These are phyloP conservation scores for Camelina sativa DNA, from an alignment of 345 rosid genomes.

Conservation along the genomic window DNA sequence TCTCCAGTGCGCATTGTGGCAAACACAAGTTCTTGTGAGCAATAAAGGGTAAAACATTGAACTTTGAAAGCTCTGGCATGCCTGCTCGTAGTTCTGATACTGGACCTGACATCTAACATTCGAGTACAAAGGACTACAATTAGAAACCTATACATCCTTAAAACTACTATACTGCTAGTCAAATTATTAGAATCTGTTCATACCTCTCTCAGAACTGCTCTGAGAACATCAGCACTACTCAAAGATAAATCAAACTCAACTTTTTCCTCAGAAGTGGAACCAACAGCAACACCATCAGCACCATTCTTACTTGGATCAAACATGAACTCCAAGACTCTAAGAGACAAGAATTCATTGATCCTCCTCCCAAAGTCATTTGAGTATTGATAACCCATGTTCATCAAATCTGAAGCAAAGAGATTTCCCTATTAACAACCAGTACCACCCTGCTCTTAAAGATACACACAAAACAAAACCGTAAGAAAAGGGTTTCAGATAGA, in stretches of 20 bases:
- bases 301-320: constrained; percentile 32
- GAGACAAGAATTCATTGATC: constrained; percentile 40
- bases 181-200: neutral
- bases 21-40: constrained; percentile 43
- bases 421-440: neutral
- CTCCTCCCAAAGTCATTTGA: constrained; percentile 36
- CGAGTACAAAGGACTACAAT: neutral
- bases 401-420: constrained; percentile 32
- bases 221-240: constrained; percentile 32
- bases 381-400: constrained; percentile 36
- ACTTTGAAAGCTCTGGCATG: constrained; percentile 40
- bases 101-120: constrained; percentile 41
- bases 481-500: neutral
- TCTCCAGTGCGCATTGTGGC: constrained; percentile 41
- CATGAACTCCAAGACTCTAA: constrained; percentile 41
- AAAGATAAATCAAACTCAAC: constrained; percentile 38
- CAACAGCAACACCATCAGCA: neutral
- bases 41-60: constrained; percentile 42
- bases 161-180: constrained; percentile 1
- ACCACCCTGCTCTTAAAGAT: neutral
- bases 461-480: constrained; percentile 4
- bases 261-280: constrained; percentile 21
- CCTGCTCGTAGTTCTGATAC: constrained; percentile 33
- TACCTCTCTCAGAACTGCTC: constrained; percentile 41
- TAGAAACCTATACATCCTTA: neutral